phyloP scores from a whole-genome alignment of 257 asterid species.

The Solanum megistacrolobum region DNA sequence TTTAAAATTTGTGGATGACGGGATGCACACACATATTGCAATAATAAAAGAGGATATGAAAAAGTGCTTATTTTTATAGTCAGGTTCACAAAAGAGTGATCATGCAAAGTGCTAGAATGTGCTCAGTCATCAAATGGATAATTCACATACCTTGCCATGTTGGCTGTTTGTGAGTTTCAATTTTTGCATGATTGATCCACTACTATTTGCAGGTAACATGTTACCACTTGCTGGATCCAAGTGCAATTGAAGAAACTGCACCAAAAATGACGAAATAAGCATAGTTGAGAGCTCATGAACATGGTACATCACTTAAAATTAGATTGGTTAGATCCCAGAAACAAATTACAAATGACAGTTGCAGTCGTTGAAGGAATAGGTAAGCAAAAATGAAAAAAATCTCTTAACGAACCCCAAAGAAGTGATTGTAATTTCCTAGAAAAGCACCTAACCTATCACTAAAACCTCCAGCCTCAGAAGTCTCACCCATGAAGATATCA shows the following conservation, averaged over 20 bases:
- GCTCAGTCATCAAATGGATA: background rate
- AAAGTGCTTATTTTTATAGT: background rate
- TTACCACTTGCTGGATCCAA: constrained; percentile 90
- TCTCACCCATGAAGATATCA: background rate
- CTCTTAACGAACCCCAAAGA: background rate
- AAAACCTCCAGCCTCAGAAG: background rate
- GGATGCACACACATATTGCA: background rate
- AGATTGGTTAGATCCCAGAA: background rate
- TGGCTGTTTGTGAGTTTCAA: constrained; percentile 74
- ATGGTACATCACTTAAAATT: background rate
- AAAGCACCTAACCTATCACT: background rate
- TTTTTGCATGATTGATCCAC: constrained; percentile 65
- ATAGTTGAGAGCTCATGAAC: background rate
- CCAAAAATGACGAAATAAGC: constrained; percentile 2
- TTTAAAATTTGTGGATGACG: background rate
- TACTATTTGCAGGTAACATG: constrained; percentile 61
- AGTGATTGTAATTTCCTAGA: background rate
- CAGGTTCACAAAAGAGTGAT: background rate
- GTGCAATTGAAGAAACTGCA: constrained; percentile 92
- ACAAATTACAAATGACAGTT: background rate
- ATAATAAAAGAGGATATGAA: background rate
- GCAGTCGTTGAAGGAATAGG: background rate
- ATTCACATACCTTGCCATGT: constrained; percentile 70
- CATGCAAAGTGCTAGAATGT: background rate
- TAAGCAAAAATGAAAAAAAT: background rate